Percentiles rank a stretch among this genome's conserved stretches.
Conservation (phyloP, 2,329 filamentous ascomycete species). For the Hymenoscyphus salicellus region DNA sequence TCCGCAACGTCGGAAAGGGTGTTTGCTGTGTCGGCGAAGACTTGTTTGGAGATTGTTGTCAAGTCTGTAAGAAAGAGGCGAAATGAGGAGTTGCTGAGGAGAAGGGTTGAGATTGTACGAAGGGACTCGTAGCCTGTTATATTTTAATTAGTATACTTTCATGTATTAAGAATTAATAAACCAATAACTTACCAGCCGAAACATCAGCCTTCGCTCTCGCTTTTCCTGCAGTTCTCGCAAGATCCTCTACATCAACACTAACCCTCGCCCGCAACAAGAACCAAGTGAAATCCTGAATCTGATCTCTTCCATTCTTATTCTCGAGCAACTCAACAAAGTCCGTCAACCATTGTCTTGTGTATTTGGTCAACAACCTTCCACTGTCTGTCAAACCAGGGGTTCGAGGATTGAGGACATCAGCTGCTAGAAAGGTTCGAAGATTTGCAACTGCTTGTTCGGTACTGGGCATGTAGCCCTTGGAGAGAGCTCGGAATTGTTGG, state of each 20-base stretch:
- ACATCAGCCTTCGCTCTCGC: slow-evolving; percentile 68
- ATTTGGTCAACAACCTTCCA: slow-evolving; percentile 69
- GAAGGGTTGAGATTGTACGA: slow-evolving; percentile 76
- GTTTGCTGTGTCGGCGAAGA: slow-evolving; percentile 83
- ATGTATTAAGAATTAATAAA: background rate
- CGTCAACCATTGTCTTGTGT: slow-evolving; percentile 69
- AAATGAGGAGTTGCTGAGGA: slow-evolving; percentile 88
- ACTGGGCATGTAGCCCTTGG: slow-evolving; percentile 85
- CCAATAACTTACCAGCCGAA: slow-evolving; percentile 55
- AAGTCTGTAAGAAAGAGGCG: slow-evolving; percentile 80
- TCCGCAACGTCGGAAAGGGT: slow-evolving; percentile 73
- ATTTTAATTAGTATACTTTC: background rate
- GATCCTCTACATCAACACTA: slow-evolving; percentile 62
- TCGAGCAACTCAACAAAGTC: slow-evolving; percentile 78
- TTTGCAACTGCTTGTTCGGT: slow-evolving; percentile 81
- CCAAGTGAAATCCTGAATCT: slow-evolving; percentile 92
- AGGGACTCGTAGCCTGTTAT: slow-evolving; percentile 71
- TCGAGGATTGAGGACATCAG: slow-evolving; percentile 74
- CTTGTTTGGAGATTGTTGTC: slow-evolving; percentile 72
- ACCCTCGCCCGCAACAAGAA: slow-evolving; percentile 72
- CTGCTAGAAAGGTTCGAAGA: slow-evolving; percentile 72
- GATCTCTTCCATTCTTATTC: slow-evolving; percentile 79
- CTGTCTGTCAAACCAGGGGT: slow-evolving; percentile 73
- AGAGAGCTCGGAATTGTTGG: slow-evolving; percentile 81
- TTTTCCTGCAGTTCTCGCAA: slow-evolving; percentile 58